phyloP scores from a whole-genome alignment of 345 rosid genomes.

The Eucalyptus shirleyi region DNA sequence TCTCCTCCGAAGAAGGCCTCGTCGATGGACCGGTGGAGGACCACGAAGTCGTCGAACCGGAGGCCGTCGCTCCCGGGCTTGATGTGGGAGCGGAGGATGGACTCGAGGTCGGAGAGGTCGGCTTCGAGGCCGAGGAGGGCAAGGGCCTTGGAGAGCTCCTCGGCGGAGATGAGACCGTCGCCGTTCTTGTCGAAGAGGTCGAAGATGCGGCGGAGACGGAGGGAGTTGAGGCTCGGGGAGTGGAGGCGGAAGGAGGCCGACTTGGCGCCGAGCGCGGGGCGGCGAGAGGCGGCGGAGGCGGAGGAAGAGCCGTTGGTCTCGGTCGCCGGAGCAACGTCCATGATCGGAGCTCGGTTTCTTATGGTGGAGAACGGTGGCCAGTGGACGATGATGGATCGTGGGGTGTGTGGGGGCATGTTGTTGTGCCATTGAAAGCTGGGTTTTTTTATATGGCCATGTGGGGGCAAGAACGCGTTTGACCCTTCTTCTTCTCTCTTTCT shows the following conservation, averaged over 20 bases:
- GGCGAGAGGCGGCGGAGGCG: neutral
- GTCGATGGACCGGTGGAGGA: slow-evolving; percentile 51
- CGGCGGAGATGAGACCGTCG: slow-evolving; percentile 53
- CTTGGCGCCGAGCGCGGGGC: neutral
- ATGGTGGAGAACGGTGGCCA: neutral
- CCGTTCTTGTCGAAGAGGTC: slow-evolving; percentile 82
- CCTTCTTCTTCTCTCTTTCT: fast-evolving
- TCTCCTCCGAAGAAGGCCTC: slow-evolving; percentile 17
- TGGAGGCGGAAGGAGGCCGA: slow-evolving; percentile 43
- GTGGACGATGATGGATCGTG: neutral
- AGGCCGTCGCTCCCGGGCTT: slow-evolving; percentile 49
- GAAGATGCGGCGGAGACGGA: slow-evolving; percentile 67
- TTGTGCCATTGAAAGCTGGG: fast-evolving
- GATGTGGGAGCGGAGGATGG: slow-evolving; percentile 41
- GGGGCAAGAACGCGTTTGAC: neutral
- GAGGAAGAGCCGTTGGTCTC: neutral
- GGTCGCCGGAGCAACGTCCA: neutral
- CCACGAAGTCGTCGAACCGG: slow-evolving; percentile 43
- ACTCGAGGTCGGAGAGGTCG: slow-evolving; percentile 46
- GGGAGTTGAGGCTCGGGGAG: slow-evolving; percentile 50
- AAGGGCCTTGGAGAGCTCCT: slow-evolving; percentile 61
- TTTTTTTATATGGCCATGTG: neutral
- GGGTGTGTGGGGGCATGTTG: fast-evolving
- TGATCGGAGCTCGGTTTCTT: neutral
- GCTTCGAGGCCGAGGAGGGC: slow-evolving; percentile 53